Evolutionary conservation across 176 grass and related monocot genomes (phyloP).

Genomic region (Pontederia paniculata): DNA sequence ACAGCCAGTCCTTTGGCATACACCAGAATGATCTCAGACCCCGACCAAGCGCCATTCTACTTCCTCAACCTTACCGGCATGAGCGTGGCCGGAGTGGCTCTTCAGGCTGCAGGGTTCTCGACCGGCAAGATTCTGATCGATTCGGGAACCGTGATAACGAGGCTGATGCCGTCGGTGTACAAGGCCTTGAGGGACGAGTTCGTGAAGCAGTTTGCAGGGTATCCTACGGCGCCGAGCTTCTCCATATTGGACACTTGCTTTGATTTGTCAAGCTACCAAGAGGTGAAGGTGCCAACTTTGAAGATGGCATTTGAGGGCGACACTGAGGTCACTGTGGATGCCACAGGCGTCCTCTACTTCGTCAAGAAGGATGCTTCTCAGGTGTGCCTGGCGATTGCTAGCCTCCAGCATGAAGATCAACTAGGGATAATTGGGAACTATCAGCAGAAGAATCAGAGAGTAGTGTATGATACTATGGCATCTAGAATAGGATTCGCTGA

Average conservation of each 20-base stretch:
- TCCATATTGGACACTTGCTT: slow-evolving; percentile 88
- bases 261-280: slow-evolving; percentile 49
- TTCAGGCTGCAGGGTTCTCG: slow-evolving; percentile 34
- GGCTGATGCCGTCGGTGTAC: slow-evolving; percentile 69
- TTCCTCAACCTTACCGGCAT: slow-evolving; percentile 73
- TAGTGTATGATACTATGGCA: slow-evolving; percentile 58
- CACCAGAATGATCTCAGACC: slow-evolving; percentile 74
- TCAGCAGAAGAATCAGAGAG: slow-evolving; percentile 94
- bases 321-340: slow-evolving; percentile 41
- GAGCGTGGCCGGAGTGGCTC: slow-evolving; percentile 29
- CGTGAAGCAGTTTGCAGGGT: slow-evolving; percentile 39
- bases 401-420: slow-evolving; percentile 67
- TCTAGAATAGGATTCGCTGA: slow-evolving; percentile 69
- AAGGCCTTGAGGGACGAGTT: slow-evolving; percentile 57
- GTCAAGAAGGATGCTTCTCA: slow-evolving; percentile 72
- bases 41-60: slow-evolving; percentile 64
- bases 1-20: slow-evolving; percentile 47
- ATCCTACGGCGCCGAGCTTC: slow-evolving; percentile 42
- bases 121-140: slow-evolving; percentile 62
- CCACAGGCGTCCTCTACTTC: slow-evolving; percentile 69
- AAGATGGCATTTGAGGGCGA: slow-evolving; percentile 53
- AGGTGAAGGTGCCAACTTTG: slow-evolving; percentile 60
- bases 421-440: slow-evolving; percentile 78
- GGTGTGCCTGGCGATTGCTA: slow-evolving; percentile 73
- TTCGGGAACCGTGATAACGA: slow-evolving; percentile 86